Evolutionary conservation across 768 basidiomycete genomes (phyloP).

Genomic region (Kwoniella heveanensis): DNA sequence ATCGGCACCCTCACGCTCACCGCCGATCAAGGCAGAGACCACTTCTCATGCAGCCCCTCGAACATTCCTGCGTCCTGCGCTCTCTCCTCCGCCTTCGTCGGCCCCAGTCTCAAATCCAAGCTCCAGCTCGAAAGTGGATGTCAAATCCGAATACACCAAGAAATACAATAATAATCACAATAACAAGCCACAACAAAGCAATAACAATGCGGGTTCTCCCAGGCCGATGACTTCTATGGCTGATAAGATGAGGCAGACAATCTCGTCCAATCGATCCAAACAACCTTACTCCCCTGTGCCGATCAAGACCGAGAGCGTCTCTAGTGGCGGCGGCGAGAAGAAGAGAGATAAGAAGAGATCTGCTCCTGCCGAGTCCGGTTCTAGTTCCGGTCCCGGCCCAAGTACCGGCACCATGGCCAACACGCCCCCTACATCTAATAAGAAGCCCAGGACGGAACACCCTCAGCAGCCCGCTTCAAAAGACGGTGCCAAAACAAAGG

Average conservation of each 20-base stretch:
- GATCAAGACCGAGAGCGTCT: too few relatives aligned
- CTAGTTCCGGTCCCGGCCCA: neutral
- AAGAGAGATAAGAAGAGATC: constrained; percentile 18
- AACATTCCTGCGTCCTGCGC: constrained; percentile 17
- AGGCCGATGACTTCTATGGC: constrained; percentile 7
- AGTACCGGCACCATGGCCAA: neutral
- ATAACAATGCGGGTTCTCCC: neutral
- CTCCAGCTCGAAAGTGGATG: neutral
- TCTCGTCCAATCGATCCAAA: constrained; percentile 10
- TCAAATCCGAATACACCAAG: too few relatives aligned
- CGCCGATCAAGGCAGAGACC: neutral
- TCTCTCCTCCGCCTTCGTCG: constrained; percentile 17
- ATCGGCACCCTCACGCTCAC: too few relatives aligned
- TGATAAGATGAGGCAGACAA: constrained; percentile 23
- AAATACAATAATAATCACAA: too few relatives aligned
- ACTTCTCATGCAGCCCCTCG: neutral
- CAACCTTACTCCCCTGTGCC: too few relatives aligned
- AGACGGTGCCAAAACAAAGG: too few relatives aligned
- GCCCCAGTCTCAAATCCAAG: neutral
- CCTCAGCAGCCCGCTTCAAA: too few relatives aligned
- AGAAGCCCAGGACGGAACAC: constrained; percentile 17
- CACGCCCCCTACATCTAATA: constrained; percentile 3
- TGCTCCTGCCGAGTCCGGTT: neutral
- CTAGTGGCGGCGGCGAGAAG: neutral
- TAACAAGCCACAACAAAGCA: neutral